phyloP scores from a whole-genome alignment of 2,329 filamentous ascomycete species.

The Arthrobotrys entomopaga region DNA sequence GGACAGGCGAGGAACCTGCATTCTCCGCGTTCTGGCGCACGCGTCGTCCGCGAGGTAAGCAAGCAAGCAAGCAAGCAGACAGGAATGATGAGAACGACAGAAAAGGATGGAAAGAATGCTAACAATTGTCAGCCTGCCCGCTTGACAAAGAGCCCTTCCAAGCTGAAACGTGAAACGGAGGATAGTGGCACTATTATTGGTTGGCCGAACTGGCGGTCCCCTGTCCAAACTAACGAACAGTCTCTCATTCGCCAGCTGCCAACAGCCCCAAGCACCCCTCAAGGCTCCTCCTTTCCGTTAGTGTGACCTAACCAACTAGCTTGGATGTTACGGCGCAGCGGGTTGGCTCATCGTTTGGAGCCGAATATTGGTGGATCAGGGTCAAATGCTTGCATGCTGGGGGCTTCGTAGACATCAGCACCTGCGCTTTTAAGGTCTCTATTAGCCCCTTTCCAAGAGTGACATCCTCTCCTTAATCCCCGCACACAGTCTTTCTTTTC shows the following conservation, averaged over 20 bases:
- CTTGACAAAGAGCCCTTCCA: not conserved
- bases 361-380: slow-evolving; percentile 52
- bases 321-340: slow-evolving; percentile 16
- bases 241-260: slow-evolving; percentile 28
- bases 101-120: slow-evolving; percentile 8
- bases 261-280: slow-evolving; percentile 11
- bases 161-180: slow-evolving; percentile 48
- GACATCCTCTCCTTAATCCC: slow-evolving; percentile 13
- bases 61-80: too few species aligned
- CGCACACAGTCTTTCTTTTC: slow-evolving; percentile 35
- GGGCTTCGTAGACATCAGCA: slow-evolving; percentile 19
- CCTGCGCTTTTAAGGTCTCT: slow-evolving; percentile 36
- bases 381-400: slow-evolving; percentile 25
- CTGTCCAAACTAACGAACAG: not conserved
- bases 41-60: too few species aligned
- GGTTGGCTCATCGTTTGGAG: slow-evolving; percentile 33
- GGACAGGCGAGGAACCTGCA: too few species aligned
- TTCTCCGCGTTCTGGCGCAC: too few species aligned
- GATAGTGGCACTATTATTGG: slow-evolving; percentile 45
- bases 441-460: slow-evolving; percentile 21
- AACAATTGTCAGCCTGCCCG: slow-evolving; percentile 35
- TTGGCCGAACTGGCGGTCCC: slow-evolving; percentile 9
- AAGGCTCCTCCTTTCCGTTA: not conserved
- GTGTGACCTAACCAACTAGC: too few species aligned
- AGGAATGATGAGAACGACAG: too few species aligned